Base-by-base conservation (phyloP, 305 asterid genomes). In the Withania somnifera region DNA sequence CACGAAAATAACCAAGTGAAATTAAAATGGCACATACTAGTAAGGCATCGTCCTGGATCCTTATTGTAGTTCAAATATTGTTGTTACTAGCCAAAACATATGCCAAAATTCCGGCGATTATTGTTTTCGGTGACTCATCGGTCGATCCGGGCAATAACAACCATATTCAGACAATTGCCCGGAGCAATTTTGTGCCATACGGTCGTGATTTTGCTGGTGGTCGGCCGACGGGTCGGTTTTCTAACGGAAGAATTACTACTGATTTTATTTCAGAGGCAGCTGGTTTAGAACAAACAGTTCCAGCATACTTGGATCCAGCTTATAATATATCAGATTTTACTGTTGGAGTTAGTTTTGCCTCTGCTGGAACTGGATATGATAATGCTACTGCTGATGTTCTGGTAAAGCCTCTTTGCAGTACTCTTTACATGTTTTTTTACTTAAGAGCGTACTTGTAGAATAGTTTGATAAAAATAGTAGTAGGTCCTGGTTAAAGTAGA, bases 81-180 rank as follows among this genome's bases (percentile, higher is more conserved):
- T 7, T 73, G 20, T 47, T 47, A 45, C 24, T 28, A 7, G 15
- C 15, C 13, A 24, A 73, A 73, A 7, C 58, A 73, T 22, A 45
- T 28, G 93, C 88, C 56, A 86, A 88, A 53, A 88, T 94, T 60
- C 90, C 97, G 5, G 92, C 98, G 3, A 81, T 95, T 47, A 86
- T 95, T 45, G 97, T 91, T 10, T 95, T 95, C 26, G 98, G 98
- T 0, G 98, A 95, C 89, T 95, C 98, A 1, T 88, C 98, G 0
- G 98, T 95, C 0, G 98, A 95, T 83, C 88, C 98, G 7, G 98
- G 98, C 1, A 95, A 95, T 86, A 95, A 95, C 83, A 95, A 93
- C 82, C 86, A 85, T 69, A 85, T 93, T 58, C 82, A 89, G 22
- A 95, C 99, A 4, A 84, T 90, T 6, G 94, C 90, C 6, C 89